phyloP scores from a whole-genome alignment of 1,284 basidiomycete species.

The Malassezia sympodialis region DNA sequence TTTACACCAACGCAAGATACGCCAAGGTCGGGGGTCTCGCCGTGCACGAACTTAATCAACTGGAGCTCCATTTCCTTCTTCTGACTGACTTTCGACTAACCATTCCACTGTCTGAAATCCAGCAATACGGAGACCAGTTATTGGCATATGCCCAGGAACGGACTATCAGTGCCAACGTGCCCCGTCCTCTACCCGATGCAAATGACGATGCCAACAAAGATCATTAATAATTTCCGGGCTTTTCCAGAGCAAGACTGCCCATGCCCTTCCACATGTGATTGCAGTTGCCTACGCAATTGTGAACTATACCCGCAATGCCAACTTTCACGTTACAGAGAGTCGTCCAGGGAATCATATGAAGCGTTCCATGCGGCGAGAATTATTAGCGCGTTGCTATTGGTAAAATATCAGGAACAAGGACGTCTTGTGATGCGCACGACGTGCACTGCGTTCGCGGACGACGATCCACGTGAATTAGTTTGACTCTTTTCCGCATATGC shows the following conservation, averaged over 20 bases:
- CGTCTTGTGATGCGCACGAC: not conserved
- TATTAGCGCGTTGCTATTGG: not conserved
- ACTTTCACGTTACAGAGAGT: not conserved
- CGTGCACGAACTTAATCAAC: conserved; percentile 83
- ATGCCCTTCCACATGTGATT: not conserved
- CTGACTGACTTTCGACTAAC: conserved; percentile 88
- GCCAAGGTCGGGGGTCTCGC: conserved; percentile 96
- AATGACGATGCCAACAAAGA: not conserved
- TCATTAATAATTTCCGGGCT: not conserved
- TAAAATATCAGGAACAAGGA: not conserved
- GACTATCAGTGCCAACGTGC: not conserved
- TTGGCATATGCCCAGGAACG: conserved; percentile 50
- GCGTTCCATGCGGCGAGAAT: not conserved
- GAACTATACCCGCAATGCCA: not conserved
- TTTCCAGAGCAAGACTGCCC: not conserved
- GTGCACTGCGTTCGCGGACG: not conserved
- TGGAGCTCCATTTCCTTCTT: conserved; percentile 90
- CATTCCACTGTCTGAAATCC: conserved; percentile 82
- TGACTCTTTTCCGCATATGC: not conserved
- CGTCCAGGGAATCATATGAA: not conserved
- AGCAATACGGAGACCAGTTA: conserved; percentile 83
- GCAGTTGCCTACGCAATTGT: not conserved
- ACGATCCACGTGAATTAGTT: not conserved
- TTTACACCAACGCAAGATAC: conserved; percentile 98
- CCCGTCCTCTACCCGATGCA: not conserved